Evolutionary conservation across 306 rosid species (phyloP), one percentile per base, ranked within the genome.

Genomic region (Corylus americana): DNA sequence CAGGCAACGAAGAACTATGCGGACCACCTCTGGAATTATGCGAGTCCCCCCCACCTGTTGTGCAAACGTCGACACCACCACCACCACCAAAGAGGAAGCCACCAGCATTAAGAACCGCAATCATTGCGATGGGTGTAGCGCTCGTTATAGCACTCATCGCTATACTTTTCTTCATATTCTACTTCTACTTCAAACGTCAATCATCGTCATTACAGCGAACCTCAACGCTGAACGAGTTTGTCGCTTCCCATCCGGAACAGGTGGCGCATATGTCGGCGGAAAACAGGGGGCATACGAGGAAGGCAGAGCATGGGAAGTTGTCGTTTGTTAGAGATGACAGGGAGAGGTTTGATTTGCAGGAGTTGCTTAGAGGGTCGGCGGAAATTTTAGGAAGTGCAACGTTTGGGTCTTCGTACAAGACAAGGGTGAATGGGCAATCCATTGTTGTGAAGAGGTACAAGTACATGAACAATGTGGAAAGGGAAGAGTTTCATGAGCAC

Each of bases 341-440:
- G 3, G 72, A 75, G 48, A 85, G n/a, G 63, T 96, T 93, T 76
- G 97, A 87, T 75, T 77, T 96, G 61, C 93, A 90, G 5, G 99
- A 96, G 77, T 80, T 96, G 73, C 84, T 96, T 0, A 83, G 61
- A 74, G 91, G 98, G 10, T 93, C 99, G 0, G 99, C 99, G 0
- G 99, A 96, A 68, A 84, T 96, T 64, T 78, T 96, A 54, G 99
- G 99, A 18, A 96, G 99, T 71, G 96, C 96, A 0, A 81, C 85
- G 1, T 96, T 96, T 53, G 99, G 97, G 4, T 88, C 99, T 73
- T 96, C 99, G 1, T 96, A 91, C 88, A 96, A 93, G 86, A 97
- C 97, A 0, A 85, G 72, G 31, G 61, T 96, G 51, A 39, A 48
- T 47, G 90, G 84, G 13, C 83, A 82, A 64, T 77, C 90, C 1